A percentile compares a stretch with the other conserved stretches of the same genome.
phyloP scores from a whole-genome alignment of 2,329 filamentous ascomycete species.

The Thermoascus crustaceus region DNA sequence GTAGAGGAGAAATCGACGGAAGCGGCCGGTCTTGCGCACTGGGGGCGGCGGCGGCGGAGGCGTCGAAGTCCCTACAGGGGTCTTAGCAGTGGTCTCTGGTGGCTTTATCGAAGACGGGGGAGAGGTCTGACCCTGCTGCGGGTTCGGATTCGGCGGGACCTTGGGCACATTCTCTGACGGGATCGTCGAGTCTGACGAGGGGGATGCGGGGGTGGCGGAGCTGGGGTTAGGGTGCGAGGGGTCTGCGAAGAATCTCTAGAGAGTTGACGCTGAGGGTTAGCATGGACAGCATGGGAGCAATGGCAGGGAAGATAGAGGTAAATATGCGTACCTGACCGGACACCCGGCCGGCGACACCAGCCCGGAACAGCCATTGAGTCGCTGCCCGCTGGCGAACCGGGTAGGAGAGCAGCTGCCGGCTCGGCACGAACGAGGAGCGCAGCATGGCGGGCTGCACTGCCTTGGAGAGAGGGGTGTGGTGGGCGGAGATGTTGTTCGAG shows the following conservation, averaged over 20 bases:
- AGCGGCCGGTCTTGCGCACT: constrained; percentile 60
- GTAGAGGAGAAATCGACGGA: constrained; percentile 70
- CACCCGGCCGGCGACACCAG: constrained; percentile 29
- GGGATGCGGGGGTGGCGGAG: constrained; percentile 36
- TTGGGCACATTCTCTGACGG: constrained; percentile 43
- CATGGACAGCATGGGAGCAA: constrained; percentile 22
- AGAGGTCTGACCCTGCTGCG: constrained; percentile 27
- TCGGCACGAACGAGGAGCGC: constrained; percentile 45
- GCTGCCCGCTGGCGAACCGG: constrained; percentile 28
- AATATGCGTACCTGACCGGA: constrained; percentile 32
- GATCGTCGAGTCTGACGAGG: constrained; percentile 40
- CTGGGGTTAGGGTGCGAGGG: constrained; percentile 31
- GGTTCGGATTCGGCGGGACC: constrained; percentile 33
- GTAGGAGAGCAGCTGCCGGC: constrained; percentile 36
- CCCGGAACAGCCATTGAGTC: constrained; percentile 37
- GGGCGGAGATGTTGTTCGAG: constrained; percentile 20
- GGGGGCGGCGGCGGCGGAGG: constrained; percentile 35
- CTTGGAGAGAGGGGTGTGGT: constrained; percentile 18
- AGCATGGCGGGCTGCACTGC: constrained; percentile 46
- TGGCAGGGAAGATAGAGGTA: constrained; percentile 10
- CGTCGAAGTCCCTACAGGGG: constrained; percentile 26
- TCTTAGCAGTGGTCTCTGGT: constrained; percentile 15
- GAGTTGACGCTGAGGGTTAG: constrained; percentile 16
- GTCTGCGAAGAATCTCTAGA: constrained; percentile 45
- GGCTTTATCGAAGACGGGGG: constrained; percentile 25